Base-by-base conservation (phyloP, 2,329 filamentous ascomycete species). In the Stachybotrys elegans region DNA sequence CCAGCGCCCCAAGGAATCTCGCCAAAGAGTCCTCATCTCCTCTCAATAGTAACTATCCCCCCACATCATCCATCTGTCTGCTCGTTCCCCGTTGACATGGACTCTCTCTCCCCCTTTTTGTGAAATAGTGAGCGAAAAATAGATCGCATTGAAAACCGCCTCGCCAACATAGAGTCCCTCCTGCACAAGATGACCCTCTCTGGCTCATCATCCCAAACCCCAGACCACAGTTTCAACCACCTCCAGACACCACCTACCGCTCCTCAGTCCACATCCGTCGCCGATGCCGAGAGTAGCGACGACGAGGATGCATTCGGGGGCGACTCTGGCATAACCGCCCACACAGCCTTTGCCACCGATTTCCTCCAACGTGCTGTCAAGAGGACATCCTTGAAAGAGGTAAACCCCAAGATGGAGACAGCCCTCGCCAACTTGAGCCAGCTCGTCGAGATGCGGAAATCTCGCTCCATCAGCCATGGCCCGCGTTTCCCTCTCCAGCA, bases 21-120 rank as follows among this genome's bases (percentile, higher is more conserved):
- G 76, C 32, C 76, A 79, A 53, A 66, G 77, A 42, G 76, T 81
- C 31, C 64, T 81, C 49, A 80, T 81, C 46, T 79, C 77, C 3
- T 76, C 75, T 35, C 76, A 80, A 69, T 81, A 81, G 76, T 80
- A 61, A 52, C 74, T 66, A 27, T 38, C 17, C n/a, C 27, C 42
- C 31, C 37, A 29, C 21, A 39, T 11, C 21, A 22, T 25, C 8
- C 36, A 38, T 27, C 41, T 43, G 22, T 14, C 27, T 47, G 11
- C 13, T 39, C 42, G 14, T 8, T 35, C 42, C 39, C 36, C 19
- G 31, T 22, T 21, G 25, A 22, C 35, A 27, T 20, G 22, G 16
- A 25, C 35, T 20, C 31, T 23, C 37, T 19, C 14, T 32, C 9
- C 29, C 31, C 19, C 14, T 17, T 34, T 8, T 16, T 9, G 31